Base-by-base conservation (phyloP, 352 stramenopile genomes). In the Phytopythium chamaehyphon region DNA sequence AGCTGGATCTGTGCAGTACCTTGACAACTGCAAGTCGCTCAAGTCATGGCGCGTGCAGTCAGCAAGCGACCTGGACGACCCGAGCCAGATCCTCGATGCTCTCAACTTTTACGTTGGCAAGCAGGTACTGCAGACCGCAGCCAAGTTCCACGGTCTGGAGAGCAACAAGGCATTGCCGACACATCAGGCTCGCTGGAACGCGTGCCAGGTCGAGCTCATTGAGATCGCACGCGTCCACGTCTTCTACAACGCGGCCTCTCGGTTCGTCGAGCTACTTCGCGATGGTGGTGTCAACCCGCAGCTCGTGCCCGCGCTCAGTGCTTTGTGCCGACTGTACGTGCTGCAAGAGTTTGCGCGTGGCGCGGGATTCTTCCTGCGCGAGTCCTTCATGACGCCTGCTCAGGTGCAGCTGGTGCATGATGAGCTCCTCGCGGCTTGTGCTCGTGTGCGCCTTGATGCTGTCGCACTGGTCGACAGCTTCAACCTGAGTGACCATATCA, bases 271-370 rank as follows among this genome's bases (percentile, higher is more conserved):
- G 28, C 60, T 85, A 19, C 58, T 88, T 12, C 23, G 40, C 18
- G 22, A 22, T 12, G 12, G 33, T 9, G 50, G 58, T 39, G 24
- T 33, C 28, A 33, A 54, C 15, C 35, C 53, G 8, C 47, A 63
- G 31, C 65, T 93, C 22, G 56, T 73, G 19, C 79, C 73, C 10
- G 73, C 76, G 33, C 60, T 94, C 18, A 47, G 75, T 31, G 64
- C 73, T 14, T 69, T 95, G 35, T 88, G 82, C 55, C 62, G 78
- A 37, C 46, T 96, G 39, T 96, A 88, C 54, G 81, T 90, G 51
- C 78, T 86, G 16, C 64, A 83, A 36, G 76, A 91, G 40, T 67
- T 95, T 10, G 73, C 93, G 53, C 61, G 57, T 26, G 67, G 67
- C 7, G 65, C 62, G 7, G 70, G 62, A 11, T 86, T 86, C 51